phyloP scores from a whole-genome alignment of 768 basidiomycete genomes.

The Pleurotus pulmonarius region DNA sequence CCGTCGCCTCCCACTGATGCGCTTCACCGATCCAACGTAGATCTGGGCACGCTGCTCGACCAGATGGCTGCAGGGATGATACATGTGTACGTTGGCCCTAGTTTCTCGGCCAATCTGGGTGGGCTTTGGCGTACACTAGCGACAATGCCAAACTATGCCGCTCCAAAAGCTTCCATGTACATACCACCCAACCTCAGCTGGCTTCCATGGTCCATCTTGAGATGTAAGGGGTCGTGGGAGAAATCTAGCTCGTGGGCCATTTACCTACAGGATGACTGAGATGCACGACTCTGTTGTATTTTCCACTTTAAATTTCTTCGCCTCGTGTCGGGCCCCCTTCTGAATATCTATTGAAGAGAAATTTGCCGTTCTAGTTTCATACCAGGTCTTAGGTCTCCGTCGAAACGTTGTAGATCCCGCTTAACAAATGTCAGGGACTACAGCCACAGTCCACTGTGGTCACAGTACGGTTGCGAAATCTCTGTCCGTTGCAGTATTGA shows the following conservation, averaged over 20 bases:
- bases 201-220: no score
- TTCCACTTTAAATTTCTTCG: neutral
- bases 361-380: neutral
- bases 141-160: no score
- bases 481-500: no score
- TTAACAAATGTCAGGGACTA: neutral
- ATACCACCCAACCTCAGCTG: no score
- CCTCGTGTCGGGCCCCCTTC: neutral
- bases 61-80: slow-evolving; percentile 4
- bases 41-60: slow-evolving; percentile 1
- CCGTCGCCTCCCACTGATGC: neutral
- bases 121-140: no score
- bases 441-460: no score
- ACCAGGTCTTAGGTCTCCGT: no score
- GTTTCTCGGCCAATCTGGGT: no score
- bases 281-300: neutral
- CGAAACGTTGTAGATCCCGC: neutral
- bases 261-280: neutral
- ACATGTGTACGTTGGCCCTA: neutral
- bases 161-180: no score
- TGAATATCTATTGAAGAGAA: no score
- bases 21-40: neutral
- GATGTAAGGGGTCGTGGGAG: neutral
- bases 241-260: neutral
- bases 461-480: no score